Evolutionary conservation across 352 stramenopile species (phyloP), one percentile per base, ranked within the genome.

Genomic region (Globisporangium cederbergense): DNA sequence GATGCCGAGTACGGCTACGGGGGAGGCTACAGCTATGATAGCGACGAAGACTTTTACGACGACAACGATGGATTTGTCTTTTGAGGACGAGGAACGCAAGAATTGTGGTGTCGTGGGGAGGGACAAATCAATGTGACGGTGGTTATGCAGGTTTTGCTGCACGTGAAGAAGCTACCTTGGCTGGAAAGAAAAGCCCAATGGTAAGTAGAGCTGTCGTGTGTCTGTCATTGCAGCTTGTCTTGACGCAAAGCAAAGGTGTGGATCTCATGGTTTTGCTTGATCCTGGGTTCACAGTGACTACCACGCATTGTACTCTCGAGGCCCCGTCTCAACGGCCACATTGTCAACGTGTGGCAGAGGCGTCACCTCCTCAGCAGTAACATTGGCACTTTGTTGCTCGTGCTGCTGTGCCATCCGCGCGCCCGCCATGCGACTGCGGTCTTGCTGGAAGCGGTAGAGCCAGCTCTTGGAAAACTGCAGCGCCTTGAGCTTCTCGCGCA

Each of bases 41-140:
- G 65, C 47, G 53, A 68, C 40, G 55, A 75, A 5, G 57, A 63
- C 28, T 58, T 42, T 69, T 52, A 72, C 55, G 62, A 57, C 66
- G 57, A 69, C 14, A 61, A 57, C 13, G 25, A 52, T 13, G 56
- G 36, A n/a, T 36, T 61, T 11, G 30, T 38, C n/a, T 51, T 42
- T 38, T 42, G 13, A n/a, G 25, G 25, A 28, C 25, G 25, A 2
- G 25, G 51, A 38, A 28, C 28, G 13, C 11, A 32, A 13, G 9
- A 38, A 6, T 6, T 28, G 30, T 38, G 32, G 8, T 10, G 4
- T 53, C 22, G 8, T 28, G 25, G 22, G 6, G 20, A 18, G 18
- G 18, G 9, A 38, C 34, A 28, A 28, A 38, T 38, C 6, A 38
- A 38, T 10, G 34, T 38, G 0, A 10, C 9, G 34, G 34, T 38